A percentile compares a stretch with the other conserved stretches of the same genome.
Conservation (phyloP, 176 grass and related monocot genomes). For the Urochloa ruziziensis region DNA sequence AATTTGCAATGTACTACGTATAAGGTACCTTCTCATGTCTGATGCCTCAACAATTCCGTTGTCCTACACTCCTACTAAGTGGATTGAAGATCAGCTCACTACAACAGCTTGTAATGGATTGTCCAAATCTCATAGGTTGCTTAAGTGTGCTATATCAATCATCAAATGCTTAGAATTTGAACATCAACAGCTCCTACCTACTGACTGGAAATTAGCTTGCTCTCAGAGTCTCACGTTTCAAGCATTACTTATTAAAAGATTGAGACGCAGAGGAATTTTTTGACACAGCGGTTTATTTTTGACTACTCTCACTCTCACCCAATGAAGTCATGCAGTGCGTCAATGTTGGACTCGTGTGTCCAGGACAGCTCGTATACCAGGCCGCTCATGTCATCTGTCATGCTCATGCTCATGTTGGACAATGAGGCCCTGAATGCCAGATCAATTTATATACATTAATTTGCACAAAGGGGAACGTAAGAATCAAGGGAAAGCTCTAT, state of each 20-base stretch:
- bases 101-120: too few relatives aligned
- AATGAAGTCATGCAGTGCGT: slow-evolving; percentile 26
- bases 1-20: too few relatives aligned
- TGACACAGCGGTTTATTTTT: background rate
- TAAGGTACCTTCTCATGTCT: too few relatives aligned
- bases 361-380: slow-evolving; percentile 31
- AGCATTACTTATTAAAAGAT: background rate
- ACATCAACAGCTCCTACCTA: too few relatives aligned
- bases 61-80: too few relatives aligned
- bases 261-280: slow-evolving; percentile 4
- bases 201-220: too few relatives aligned
- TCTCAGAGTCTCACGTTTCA: too few relatives aligned
- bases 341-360: slow-evolving; percentile 31
- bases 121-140: too few relatives aligned
- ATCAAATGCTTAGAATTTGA: too few relatives aligned
- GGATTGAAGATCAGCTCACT: slow-evolving; percentile 14
- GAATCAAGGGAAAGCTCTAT: background rate
- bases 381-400: slow-evolving; percentile 35
- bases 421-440: slow-evolving; percentile 34
- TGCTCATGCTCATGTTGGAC: slow-evolving; percentile 30
- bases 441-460: slow-evolving; percentile 13
- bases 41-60: too few relatives aligned
- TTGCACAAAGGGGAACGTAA: background rate
- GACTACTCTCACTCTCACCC: background rate
- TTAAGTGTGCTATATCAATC: too few relatives aligned